phyloP scores from a whole-genome alignment of 306 rosid species.

The Purshia tridentata region DNA sequence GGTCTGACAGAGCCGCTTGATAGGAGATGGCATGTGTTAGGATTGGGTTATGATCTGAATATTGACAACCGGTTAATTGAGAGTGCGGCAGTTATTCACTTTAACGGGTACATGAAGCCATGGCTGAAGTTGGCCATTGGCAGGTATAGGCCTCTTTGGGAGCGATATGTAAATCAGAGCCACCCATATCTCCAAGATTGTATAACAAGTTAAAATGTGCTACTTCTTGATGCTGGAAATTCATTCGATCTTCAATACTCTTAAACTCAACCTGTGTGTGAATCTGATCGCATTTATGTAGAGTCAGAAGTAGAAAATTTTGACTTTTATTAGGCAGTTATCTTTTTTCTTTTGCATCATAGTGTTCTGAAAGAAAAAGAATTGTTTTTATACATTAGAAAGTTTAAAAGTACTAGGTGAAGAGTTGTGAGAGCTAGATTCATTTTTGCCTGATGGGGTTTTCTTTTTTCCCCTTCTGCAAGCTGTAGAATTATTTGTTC shows the following conservation, averaged over 20 bases:
- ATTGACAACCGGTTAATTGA: constrained; percentile 91
- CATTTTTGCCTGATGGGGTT: constrained; percentile 63
- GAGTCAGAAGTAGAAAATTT: constrained; percentile 79
- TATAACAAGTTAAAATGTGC: constrained; percentile 63
- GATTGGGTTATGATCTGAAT: constrained; percentile 86
- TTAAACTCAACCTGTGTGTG: constrained; percentile 29
- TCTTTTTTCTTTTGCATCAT: constrained; percentile 34
- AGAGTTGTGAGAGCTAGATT: constrained; percentile 43
- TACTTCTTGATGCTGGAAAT: constrained; percentile 52
- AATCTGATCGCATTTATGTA: constrained; percentile 40
- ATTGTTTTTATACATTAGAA: constrained; percentile 58
- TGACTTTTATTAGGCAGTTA: constrained; percentile 52
- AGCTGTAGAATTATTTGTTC: constrained; percentile 56
- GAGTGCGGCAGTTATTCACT: constrained; percentile 90
- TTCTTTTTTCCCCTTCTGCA: constrained; percentile 45
- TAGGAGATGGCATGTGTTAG: constrained; percentile 99
- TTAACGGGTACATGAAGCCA: constrained; percentile 95
- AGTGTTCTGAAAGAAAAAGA: constrained; percentile 44
- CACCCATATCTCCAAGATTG: constrained; percentile 81
- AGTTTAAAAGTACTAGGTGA: constrained; percentile 50
- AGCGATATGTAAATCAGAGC: constrained; percentile 77
- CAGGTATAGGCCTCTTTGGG: constrained; percentile 89
- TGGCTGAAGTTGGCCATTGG: constrained; percentile 90
- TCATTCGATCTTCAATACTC: constrained; percentile 40
- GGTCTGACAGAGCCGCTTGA: constrained; percentile 99